Evolutionary conservation across 2,329 filamentous ascomycete genomes (phyloP), one percentile per base, ranked within the genome.

Genomic region (Aspergillus tubingensis): DNA sequence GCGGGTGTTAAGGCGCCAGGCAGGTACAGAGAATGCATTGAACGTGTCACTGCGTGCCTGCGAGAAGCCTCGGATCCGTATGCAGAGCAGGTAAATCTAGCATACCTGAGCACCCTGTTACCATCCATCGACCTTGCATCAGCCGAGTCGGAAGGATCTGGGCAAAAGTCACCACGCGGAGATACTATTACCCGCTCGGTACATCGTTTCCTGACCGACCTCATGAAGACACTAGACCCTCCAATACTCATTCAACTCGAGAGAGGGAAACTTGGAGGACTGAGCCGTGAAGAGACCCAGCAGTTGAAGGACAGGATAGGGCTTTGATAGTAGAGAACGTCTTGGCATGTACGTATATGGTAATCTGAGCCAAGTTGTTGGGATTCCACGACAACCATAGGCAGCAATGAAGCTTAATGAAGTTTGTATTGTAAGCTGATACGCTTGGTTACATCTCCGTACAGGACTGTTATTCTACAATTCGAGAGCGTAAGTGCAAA

Each of bases 171-270:
- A 2, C 70, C 74, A 53, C 76, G 72, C 55, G 71, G 76, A 7
- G 64, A 60, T 8, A 65, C 69, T 3, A 80, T 83, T 38, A 79
- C 81, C 48, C 60, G 67, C 3, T 62, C 65, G 1, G 62, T 84
- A 2, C 62, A 80, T 3, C 69, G 71, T 0, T 82, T 81, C 59
- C 63, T 86, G 6, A 64, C 70, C 0, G 69, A 74, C 27, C 68
- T 86, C 11, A 76, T 83, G 60, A 67, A 73, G 2, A 73, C 70
- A 6, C 69, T 83, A 17, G 70, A 79, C 19, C 71, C 75, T 32
- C 84, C 84, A 0, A 73, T 85, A 19, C 75, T 86, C 1, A 67
- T 79, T 1, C 83, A 86, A 63, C 72, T 86, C 3, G 83, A 86
- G 63, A 75, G 74, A 25, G 81, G 82, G 1, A 71, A 77, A 66